Percentiles rank a stretch among this genome's conserved stretches.
Conservation (phyloP, 2,329 filamentous ascomycete genomes). For the Cladosporium halotolerans region DNA sequence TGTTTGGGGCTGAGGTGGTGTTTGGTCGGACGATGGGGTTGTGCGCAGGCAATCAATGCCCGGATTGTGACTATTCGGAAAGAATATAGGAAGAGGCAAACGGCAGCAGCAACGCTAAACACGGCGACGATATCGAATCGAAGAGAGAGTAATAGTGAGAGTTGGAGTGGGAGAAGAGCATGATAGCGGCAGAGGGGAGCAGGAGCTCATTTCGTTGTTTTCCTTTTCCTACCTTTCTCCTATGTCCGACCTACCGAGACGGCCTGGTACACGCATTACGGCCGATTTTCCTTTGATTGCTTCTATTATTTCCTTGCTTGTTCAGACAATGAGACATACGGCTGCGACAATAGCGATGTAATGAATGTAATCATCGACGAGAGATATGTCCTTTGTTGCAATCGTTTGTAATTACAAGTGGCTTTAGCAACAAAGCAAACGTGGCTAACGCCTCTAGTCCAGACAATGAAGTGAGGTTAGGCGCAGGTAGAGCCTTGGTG, state of each 20-base stretch:
- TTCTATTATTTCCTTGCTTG: neutral
- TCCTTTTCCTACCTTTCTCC: slow-evolving; percentile 2
- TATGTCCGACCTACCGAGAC: neutral
- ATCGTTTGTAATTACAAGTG: neutral
- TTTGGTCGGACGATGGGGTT: neutral
- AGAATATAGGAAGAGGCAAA: neutral
- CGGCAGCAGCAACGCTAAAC: too few species aligned
- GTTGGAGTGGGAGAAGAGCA: neutral
- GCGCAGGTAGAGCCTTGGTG: neutral
- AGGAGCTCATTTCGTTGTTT: neutral
- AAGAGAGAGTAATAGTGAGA: neutral
- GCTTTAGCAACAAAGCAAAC: neutral
- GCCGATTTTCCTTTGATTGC: neutral
- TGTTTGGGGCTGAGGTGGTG: neutral
- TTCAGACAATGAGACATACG: neutral
- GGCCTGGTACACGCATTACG: neutral
- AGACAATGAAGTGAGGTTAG: neutral
- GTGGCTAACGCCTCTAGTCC: neutral
- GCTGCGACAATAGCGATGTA: neutral
- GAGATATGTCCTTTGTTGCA: neutral
- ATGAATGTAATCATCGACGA: neutral
- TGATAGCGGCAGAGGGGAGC: neutral
- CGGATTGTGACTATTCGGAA: too few species aligned
- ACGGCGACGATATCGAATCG: too few species aligned
- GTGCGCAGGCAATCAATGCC: neutral